Evolutionary conservation across 306 rosid species (phyloP), one percentile per base, ranked within the genome.

Genomic region (Prunus mira): DNA sequence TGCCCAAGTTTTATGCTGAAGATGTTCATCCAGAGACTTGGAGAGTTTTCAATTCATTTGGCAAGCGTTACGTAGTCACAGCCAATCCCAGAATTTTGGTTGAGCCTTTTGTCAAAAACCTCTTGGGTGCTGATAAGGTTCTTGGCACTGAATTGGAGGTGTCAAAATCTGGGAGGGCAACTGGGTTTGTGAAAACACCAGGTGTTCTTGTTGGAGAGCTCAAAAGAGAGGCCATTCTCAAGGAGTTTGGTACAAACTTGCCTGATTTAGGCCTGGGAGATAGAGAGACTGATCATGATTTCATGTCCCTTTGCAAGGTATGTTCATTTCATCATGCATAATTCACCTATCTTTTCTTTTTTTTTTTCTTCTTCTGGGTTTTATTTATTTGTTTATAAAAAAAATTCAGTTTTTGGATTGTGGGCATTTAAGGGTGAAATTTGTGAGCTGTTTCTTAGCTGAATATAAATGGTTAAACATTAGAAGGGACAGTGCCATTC

Each of bases 271-370:
- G 97, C 14, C 80, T 95, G 0, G 99, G 99, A 34, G 97, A 95
- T 67, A 78, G 93, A 83, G 78, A 87, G 56, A 87, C 89, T 45
- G 97, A 95, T 77, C 86, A 86, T 69, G 93, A 90, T n/a, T 95
- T 95, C 90, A 92, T 95, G 97, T 92, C 97, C 5, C 61, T 92
- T 82, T 95, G 98, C 93, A 89, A 90, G 99, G 99, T 91, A 72
- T 63, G 43, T 63, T 52, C 15, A 18, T 18, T 5, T 30, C n/a
- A 8, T 47, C 12, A 46, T 24, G 5, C 20, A 70, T 67, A 19
- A 76, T 75, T 52, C 63, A 47, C 5, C 50, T 20, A n/a, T 24
- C 43, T 9, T 22, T 60, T 3, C 0, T 22, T 24, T 22, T 22
- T 14, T 65, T 13, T 0, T 28, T 28, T n/a, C 1, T 14, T 45